Conservation (phyloP, 2,329 filamentous ascomycete species). For the Penicillium sp. region DNA sequence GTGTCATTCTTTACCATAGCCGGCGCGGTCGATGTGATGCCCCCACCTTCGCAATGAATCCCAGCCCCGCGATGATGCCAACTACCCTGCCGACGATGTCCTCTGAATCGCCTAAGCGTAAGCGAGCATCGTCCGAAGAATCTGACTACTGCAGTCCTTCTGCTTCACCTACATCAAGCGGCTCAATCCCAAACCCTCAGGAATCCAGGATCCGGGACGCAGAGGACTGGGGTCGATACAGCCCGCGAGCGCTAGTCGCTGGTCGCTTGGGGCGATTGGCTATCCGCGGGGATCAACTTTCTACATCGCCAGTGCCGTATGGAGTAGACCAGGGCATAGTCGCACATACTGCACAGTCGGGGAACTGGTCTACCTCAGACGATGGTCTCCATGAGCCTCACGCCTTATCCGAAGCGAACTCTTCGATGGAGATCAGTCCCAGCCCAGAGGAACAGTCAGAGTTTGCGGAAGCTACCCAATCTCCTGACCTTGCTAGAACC, state of each 20-base stretch:
- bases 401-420: too few relatives aligned
- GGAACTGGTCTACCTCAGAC: too few relatives aligned
- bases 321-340: too few relatives aligned
- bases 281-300: constrained; percentile 30
- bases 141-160: constrained; percentile 24
- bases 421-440: too few relatives aligned
- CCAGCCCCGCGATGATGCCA: too few relatives aligned
- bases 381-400: too few relatives aligned
- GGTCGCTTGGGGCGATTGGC: constrained; percentile 35
- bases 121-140: constrained; percentile 29
- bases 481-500: too few relatives aligned
- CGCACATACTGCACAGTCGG: too few relatives aligned
- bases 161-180: constrained; percentile 28
- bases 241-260: constrained; percentile 34
- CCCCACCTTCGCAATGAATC: constrained; percentile 20
- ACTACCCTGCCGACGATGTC: constrained; percentile 20
- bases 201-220: constrained; percentile 27
- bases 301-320: too few relatives aligned
- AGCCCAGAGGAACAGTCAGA: too few relatives aligned
- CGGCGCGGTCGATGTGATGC: constrained; percentile 16
- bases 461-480: too few relatives aligned
- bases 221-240: constrained; percentile 27
- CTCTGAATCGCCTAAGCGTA: constrained; percentile 31
- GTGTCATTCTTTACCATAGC: too few relatives aligned
- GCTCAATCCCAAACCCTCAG: constrained; percentile 26